Evolutionary conservation across 352 stramenopile genomes (phyloP).

Genomic region (Phytophthora constricta): DNA sequence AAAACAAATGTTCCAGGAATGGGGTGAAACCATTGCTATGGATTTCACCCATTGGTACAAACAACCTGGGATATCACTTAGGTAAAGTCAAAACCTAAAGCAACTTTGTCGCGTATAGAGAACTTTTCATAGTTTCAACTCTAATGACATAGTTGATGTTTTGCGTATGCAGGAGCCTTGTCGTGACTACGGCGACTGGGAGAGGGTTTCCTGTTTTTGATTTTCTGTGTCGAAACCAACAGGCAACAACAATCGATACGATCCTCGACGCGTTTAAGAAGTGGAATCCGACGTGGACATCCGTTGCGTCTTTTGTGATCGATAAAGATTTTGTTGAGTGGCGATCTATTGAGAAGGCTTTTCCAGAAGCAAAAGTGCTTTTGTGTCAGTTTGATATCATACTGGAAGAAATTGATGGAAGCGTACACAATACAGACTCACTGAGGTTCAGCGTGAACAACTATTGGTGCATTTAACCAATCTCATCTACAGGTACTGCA

Average conservation of each 20-base stretch:
- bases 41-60: neutral
- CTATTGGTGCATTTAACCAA: neutral
- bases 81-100: neutral
- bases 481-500: constrained; percentile 19
- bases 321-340: constrained; percentile 39
- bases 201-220: constrained; percentile 27
- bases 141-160: neutral
- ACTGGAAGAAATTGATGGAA: constrained; percentile 25
- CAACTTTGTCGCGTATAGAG: neutral
- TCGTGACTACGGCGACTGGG: constrained; percentile 22
- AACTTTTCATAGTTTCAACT: neutral
- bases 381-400: constrained; percentile 11
- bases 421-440: constrained; percentile 12
- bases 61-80: neutral
- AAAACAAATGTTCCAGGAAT: neutral
- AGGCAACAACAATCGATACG: constrained; percentile 15
- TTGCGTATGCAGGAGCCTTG: constrained; percentile 20
- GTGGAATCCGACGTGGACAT: constrained; percentile 15
- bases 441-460: constrained; percentile 13
- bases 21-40: neutral
- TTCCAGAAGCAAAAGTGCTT: constrained; percentile 3
- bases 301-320: constrained; percentile 13
- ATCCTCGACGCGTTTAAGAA: constrained; percentile 31
- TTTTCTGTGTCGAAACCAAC: constrained; percentile 26
- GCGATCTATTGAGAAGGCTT: constrained; percentile 11